Evolutionary conservation across 2,329 filamentous ascomycete species (phyloP), one percentile per base, ranked within the genome.

Genomic region (Aspergillus phoenicis): DNA sequence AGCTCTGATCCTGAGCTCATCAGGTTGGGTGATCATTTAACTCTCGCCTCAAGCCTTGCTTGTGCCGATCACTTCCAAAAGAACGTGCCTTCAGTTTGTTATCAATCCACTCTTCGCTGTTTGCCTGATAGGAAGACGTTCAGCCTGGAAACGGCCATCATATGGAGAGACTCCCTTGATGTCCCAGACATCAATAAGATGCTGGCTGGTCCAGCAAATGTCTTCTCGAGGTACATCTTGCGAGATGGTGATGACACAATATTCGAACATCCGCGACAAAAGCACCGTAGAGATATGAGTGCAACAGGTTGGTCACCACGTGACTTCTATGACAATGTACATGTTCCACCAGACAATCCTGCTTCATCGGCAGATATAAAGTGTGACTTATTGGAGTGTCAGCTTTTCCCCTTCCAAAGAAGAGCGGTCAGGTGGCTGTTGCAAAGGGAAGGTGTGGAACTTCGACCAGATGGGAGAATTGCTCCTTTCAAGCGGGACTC

Each of bases 351-450:
- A 20, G 67, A 75, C 38, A 70, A 70, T 2, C 60, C 70, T 11
- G 66, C 65, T n/a, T 56, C 73, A 28, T 75, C 77, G 5, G 69
- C 71, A 36, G 64, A 74, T 6, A 65, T 81, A 6, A 68, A 73
- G 39, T 77, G 74, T 59, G 68, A 75, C 26, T 57, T 66, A 24
- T 60, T 79, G 26, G 65, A 73, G 20, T 79, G 74, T 54, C 63
- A 75, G 26, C 72, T 83, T n/a, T 82, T 79, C 62, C 79, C 81
- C 3, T 83, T 83, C 57, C 81, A 83, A 60, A 72, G 73, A 58
- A 77, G 81, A 62, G 77, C 80, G 7, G 74, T 82, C 10, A 66
- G 75, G 39, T 83, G 81, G 81, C 71, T 83, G 41, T 61, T 83
- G 45, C 62, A 71, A 59, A 76, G 78, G 62, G 81, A 82, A 68